Base-by-base conservation (phyloP, 768 basidiomycete species). In the Termitomyces sp. region DNA sequence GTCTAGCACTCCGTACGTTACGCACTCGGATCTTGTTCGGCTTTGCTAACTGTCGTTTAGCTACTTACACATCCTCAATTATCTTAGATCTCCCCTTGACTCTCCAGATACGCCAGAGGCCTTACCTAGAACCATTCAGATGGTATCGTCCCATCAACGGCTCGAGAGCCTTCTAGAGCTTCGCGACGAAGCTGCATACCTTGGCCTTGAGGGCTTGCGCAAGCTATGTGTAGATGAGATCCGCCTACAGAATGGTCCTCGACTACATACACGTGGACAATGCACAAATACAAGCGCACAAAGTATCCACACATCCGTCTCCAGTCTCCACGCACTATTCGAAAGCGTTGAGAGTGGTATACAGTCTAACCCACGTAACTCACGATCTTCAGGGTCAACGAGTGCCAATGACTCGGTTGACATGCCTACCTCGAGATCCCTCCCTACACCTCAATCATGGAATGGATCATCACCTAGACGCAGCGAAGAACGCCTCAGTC, bases 141-240 rank as follows among this genome's bases (percentile, higher is more conserved):
- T 81, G 21, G 70, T 70, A 38, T 70, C 70, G 26, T 75, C 75
- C 6, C 71, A 69, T 17, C 64, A 75, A 2, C 81, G 82, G 10
- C 72, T 91, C 19, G 90, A 91, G 53, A 73, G 72, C 1, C 78
- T 93, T 23, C 77, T 89, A 44, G 87, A 90, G 58, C 80, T 92
- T 23, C 82, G 89, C 11, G 89, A 93, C 60, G 91, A 94, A 66
- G 87, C 91, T 1, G 74, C 75, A 42, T 91, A 84, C 64, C 81
- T 93, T n/a, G 83, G 81, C 28, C 82, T 93, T 52, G 77, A 78
- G 0, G 79, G 78, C 45, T 77, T 94, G 17, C 75, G 81, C 58
- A 78, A 75, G 59, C 76, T 94, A 1, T 92, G 91, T 64, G 69
- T 71, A 8, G 82, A 84, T 17, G 88, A 92, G 70, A 76, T 91